Percentiles rank a stretch among this genome's conserved stretches.
phyloP scores from a whole-genome alignment of 2,329 filamentous ascomycete species.

The Periglandula ipomoeae region DNA sequence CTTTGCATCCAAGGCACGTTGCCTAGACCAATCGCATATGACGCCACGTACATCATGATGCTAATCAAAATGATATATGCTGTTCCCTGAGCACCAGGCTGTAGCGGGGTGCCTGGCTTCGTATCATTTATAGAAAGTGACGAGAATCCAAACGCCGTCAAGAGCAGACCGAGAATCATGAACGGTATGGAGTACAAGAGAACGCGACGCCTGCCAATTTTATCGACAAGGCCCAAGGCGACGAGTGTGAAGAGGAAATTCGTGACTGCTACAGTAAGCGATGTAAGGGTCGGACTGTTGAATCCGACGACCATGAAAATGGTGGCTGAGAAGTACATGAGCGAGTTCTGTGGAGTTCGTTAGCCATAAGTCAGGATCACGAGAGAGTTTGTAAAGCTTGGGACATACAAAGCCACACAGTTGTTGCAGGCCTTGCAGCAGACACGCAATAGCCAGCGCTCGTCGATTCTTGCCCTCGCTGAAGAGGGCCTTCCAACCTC shows the following conservation, averaged over 20 bases:
- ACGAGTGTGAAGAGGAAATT: constrained; percentile 74
- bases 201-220: constrained; percentile 68
- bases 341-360: constrained; percentile 51
- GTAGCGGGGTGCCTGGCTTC: constrained; percentile 4
- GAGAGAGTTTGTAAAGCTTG: no score
- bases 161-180: constrained; percentile 65
- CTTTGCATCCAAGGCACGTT: constrained; percentile 96
- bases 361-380: constrained; percentile 1
- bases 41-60: constrained; percentile 75
- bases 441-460: constrained; percentile 75
- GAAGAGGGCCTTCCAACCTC: constrained; percentile 45
- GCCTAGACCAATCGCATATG: constrained; percentile 79
- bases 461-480: constrained; percentile 55
- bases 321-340: constrained; percentile 87
- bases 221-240: constrained; percentile 69
- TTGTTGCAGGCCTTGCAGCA: constrained; percentile 81
- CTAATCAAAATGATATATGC: constrained; percentile 57
- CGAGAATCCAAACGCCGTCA: constrained; percentile 65
- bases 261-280: constrained; percentile 70
- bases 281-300: constrained; percentile 67
- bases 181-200: constrained; percentile 75
- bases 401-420: constrained; percentile 69
- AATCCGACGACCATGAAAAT: constrained; percentile 75
- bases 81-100: constrained; percentile 20
- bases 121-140: constrained; percentile 41